These are phyloP conservation scores for Moelleriella libera DNA, from an alignment of 2,329 filamentous ascomycete species.

Conservation along the genomic window DNA sequence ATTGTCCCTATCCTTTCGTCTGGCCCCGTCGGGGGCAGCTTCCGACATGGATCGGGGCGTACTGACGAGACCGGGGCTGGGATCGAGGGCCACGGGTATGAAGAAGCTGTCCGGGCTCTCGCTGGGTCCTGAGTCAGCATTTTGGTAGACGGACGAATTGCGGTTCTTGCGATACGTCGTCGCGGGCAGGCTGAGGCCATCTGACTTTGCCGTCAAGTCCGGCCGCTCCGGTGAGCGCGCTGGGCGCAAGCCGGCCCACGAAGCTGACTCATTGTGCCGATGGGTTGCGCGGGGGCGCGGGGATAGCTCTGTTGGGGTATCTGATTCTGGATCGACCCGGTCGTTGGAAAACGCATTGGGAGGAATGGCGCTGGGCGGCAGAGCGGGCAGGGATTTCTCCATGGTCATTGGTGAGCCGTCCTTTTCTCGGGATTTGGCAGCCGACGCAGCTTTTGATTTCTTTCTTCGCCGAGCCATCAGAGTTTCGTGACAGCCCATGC, in stretches of 20 bases:
- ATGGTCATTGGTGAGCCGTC: conserved; percentile 53
- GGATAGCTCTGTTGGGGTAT: conserved; percentile 56
- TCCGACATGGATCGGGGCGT: conserved; percentile 42
- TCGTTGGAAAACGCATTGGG: conserved; percentile 48
- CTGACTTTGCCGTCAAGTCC: conserved; percentile 25
- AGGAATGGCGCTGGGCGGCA: conserved; percentile 62
- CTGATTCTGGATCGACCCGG: conserved; percentile 45
- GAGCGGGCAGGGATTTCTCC: conserved; percentile 85
- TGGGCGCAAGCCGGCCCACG: conserved; percentile 36
- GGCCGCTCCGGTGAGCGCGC: conserved; percentile 40
- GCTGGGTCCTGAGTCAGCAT: conserved; percentile 28
- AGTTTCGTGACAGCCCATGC: conserved; percentile 97
- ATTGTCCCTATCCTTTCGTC: conserved; percentile 44
- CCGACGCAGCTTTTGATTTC: conserved; percentile 56
- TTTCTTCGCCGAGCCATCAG: conserved; percentile 87
- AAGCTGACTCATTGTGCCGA: conserved; percentile 37
- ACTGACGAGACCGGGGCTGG: conserved; percentile 42
- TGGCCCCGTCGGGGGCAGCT: conserved; percentile 26
- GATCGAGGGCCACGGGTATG: conserved; percentile 63
- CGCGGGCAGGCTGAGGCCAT: conserved; percentile 56
- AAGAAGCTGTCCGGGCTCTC: conserved; percentile 57
- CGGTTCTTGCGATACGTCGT: conserved; percentile 67
- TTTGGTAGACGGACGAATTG: conserved; percentile 51
- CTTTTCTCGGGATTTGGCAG: conserved; percentile 47
- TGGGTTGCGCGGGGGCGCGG: conserved; percentile 42